Evolutionary conservation across 345 rosid species (phyloP).

Genomic region (Salix viminalis): DNA sequence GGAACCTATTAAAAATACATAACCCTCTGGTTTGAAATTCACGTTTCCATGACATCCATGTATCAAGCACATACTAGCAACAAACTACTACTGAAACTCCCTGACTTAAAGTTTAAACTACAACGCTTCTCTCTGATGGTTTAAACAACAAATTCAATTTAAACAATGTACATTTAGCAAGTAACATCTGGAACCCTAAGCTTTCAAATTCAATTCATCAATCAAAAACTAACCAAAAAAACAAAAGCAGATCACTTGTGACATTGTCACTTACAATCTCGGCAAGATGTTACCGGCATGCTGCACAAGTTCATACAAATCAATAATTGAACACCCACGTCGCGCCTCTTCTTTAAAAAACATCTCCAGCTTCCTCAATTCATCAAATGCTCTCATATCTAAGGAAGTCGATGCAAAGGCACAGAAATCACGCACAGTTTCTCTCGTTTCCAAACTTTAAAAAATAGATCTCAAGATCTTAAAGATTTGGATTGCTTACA

Average conservation of each 20-base stretch:
- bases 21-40: too few relatives aligned
- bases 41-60: too few relatives aligned
- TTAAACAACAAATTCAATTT: too few relatives aligned
- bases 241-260: not conserved
- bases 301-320: slow-evolving; percentile 94
- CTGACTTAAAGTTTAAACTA: too few relatives aligned
- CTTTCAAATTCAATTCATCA: not conserved
- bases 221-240: not conserved
- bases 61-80: too few relatives aligned
- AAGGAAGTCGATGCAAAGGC: slow-evolving; percentile 12
- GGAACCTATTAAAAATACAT: too few relatives aligned
- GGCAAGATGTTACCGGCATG: slow-evolving; percentile 98
- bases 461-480: not conserved
- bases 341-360: slow-evolving; percentile 92
- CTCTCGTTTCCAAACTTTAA: not conserved
- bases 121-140: too few relatives aligned
- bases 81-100: too few relatives aligned
- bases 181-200: too few relatives aligned
- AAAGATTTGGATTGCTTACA: slow-evolving; percentile 46
- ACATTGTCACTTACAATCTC: slow-evolving; percentile 60
- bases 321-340: slow-evolving; percentile 91
- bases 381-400: slow-evolving; percentile 99
- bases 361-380: slow-evolving; percentile 85
- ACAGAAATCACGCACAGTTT: not conserved
- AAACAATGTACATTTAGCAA: too few relatives aligned